phyloP scores from a whole-genome alignment of 805 yeast species.

The Cyberlindnera mississippiensis region DNA sequence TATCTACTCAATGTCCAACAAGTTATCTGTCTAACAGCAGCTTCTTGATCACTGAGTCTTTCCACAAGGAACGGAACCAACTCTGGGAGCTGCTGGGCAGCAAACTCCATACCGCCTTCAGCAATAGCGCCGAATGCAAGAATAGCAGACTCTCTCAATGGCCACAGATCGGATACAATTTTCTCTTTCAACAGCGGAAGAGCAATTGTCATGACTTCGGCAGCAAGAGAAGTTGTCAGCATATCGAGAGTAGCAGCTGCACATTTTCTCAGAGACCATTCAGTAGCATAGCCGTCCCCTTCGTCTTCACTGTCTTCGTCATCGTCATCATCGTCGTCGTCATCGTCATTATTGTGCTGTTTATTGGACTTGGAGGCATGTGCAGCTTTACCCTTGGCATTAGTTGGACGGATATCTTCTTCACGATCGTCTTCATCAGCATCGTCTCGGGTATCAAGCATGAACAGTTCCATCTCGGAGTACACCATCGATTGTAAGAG shows the following conservation, averaged over 20 bases:
- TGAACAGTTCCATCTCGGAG: constrained; percentile 71
- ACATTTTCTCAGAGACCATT: constrained; percentile 92
- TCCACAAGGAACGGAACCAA: constrained; percentile 83
- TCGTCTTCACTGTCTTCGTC: constrained; percentile 30
- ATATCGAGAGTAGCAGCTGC: constrained; percentile 90
- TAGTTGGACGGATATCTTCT: constrained; percentile 83
- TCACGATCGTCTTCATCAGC: constrained; percentile 75
- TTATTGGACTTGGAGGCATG: constrained; percentile 30
- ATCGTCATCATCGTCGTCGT: constrained; percentile 67
- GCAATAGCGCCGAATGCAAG: constrained; percentile 94
- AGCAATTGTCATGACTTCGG: constrained; percentile 58
- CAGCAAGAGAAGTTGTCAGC: constrained; percentile 64
- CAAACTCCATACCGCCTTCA: constrained; percentile 75
- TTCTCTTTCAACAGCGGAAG: constrained; percentile 74
- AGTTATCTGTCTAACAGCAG: constrained; percentile 86
- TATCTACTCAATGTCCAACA: constrained; percentile 95
- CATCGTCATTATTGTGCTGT: constrained; percentile 38
- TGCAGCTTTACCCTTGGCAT: constrained; percentile 56
- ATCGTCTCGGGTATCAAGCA: constrained; percentile 71
- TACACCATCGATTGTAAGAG: constrained; percentile 81
- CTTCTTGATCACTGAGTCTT: constrained; percentile 66
- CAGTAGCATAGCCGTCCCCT: constrained; percentile 60
- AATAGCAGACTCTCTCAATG: constrained; percentile 87
- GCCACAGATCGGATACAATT: constrained; percentile 75
- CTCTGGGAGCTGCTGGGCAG: constrained; percentile 69